Evolutionary conservation across 2,329 filamentous ascomycete genomes (phyloP), one percentile per base, ranked within the genome.

Genomic region (Geoglossum cookeanum): DNA sequence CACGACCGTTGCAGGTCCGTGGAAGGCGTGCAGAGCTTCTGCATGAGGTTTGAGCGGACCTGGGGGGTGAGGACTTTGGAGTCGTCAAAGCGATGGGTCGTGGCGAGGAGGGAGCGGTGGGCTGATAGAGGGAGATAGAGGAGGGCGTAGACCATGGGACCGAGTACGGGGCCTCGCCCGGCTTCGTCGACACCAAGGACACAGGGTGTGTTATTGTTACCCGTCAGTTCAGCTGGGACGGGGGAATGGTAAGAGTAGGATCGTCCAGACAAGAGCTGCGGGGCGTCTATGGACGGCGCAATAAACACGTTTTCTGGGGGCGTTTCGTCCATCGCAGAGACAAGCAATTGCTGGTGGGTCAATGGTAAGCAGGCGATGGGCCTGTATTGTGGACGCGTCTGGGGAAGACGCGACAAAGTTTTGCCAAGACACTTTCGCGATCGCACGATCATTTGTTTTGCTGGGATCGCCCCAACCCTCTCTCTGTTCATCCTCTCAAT

Each of bases 141-240:
- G 37, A 80, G 72, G 54, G 74, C 78, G 67, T 83, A 83, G 56
- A 84, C 78, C 81, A 82, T 84, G 17, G 79, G 81, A 30, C 78
- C 91, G 11, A 97, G 78, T n/a, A 96, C 91, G 29, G 91, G 91
- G 1, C 91, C 91, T 65, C 91, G 81, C 51, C 91, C 91, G 63
- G 91, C 91, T 74, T 97, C 91, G 69, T 97, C 91, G 55, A 97
- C 84, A 60, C 91, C 91, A 27, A 97, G 77, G 22, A 85, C 83
- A 69, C 87, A 92, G 65, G 81, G 77, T 58, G 75, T 77, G 17
- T 65, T 62, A 22, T 72, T 62, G 60, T 72, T 64, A 1, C 75
- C 68, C 27, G 75, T 75, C 56, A 88, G 78, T n/a, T 71, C 68
- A 0, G 77, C 66, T 0, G 86, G 87, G 0, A 87, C 74, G 15